Conservation (phyloP, 176 grass and related monocot species). For the Typha latifolia region DNA sequence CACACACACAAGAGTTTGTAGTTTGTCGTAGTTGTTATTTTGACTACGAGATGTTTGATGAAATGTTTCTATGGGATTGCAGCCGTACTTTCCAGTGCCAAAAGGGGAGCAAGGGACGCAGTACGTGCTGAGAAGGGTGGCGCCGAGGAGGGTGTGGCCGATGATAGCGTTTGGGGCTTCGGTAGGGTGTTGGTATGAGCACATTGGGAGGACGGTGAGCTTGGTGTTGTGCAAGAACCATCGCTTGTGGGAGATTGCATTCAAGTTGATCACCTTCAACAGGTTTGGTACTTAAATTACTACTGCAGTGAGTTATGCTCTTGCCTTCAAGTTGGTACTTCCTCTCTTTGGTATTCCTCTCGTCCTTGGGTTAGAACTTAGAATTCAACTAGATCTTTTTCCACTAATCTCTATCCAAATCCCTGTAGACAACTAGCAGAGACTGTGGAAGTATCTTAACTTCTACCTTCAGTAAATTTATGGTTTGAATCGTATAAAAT, state of each 20-base stretch:
- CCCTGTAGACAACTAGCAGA: no score
- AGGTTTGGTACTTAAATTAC: conserved; percentile 31
- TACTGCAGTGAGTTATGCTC: background rate
- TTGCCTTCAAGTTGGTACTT: background rate
- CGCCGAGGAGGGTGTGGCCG: conserved; percentile 83
- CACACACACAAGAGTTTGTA: no score
- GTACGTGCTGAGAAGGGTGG: conserved; percentile 73
- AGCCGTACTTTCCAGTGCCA: conserved; percentile 81
- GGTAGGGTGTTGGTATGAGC: conserved; percentile 93
- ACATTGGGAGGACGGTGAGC: conserved; percentile 75
- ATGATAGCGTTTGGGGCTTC: conserved; percentile 72
- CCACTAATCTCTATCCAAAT: no score
- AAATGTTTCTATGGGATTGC: conserved; percentile 5
- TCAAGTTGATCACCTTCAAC: conserved; percentile 76
- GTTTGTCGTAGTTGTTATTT: background rate
- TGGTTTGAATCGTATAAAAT: no score
- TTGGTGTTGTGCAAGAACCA: conserved; percentile 92
- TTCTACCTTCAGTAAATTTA: no score
- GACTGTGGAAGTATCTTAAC: no score
- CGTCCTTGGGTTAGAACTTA: no score
- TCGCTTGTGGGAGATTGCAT: conserved; percentile 68
- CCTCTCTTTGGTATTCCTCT: no score
- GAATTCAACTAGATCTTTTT: no score
- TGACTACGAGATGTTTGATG: background rate
- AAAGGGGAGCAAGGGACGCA: conserved; percentile 62